These are phyloP conservation scores for Elasticomyces elasticus DNA, from an alignment of 495 filamentous ascomycete species.

Conservation along the genomic window DNA sequence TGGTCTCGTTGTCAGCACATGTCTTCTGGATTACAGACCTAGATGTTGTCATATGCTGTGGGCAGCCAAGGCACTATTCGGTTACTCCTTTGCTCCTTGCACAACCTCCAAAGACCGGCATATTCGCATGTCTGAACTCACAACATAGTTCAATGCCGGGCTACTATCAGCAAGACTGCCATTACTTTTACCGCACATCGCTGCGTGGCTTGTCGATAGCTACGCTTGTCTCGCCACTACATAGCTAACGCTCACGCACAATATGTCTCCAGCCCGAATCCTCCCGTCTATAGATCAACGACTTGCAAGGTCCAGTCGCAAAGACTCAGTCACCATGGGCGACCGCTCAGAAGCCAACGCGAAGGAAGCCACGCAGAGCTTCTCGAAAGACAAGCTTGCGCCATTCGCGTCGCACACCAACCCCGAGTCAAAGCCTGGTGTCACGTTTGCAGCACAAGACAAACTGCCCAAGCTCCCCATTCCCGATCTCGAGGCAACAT, in stretches of 20 bases:
- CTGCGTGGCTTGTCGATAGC: constrained; percentile 71
- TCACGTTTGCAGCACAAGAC: constrained; percentile 86
- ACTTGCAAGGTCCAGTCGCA: constrained; percentile 16
- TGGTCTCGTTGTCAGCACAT: too few relatives aligned
- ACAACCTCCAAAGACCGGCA: not conserved
- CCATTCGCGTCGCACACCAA: constrained; percentile 37
- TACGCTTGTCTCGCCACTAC: constrained; percentile 63
- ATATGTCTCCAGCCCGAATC: constrained; percentile 32
- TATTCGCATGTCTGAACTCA: not conserved
- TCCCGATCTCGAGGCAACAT: constrained; percentile 75
- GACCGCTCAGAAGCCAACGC: constrained; percentile 32
- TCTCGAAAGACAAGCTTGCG: constrained; percentile 33
- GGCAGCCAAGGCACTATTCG: not conserved
- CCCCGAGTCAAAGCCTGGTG: constrained; percentile 45
- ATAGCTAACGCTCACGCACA: constrained; percentile 31
- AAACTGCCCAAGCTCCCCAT: constrained; percentile 86
- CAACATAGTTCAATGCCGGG: constrained; percentile 49
- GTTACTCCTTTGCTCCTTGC: not conserved
- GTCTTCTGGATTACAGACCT: too few relatives aligned
- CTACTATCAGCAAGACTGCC: constrained; percentile 78
- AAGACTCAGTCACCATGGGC: constrained; percentile 20
- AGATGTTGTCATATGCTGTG: not conserved
- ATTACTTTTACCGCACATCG: constrained; percentile 85
- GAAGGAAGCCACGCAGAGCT: constrained; percentile 35
- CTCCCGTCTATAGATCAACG: constrained; percentile 19